A percentile compares a stretch with the other conserved stretches of the same genome.
Evolutionary conservation across 805 yeast genomes (phyloP).

Genomic region (Clavispora carvajalis): DNA sequence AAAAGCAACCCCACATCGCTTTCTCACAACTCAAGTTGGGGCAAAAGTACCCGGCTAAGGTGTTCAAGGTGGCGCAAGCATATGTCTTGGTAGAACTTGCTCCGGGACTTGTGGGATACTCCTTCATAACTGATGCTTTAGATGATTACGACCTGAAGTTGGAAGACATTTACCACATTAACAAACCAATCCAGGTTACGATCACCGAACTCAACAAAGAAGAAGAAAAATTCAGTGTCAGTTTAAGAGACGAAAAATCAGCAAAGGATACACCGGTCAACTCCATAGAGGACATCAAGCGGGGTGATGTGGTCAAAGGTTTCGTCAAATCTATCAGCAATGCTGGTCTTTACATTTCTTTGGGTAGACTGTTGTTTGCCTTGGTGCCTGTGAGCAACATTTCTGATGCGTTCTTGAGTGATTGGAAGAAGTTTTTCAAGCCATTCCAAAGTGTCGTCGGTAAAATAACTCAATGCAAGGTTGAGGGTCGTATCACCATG

Average conservation of each 20-base stretch:
- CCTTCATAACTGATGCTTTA: conserved; percentile 73
- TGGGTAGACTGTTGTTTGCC: conserved; percentile 68
- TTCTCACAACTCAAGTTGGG: conserved; percentile 52
- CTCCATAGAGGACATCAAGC: conserved; percentile 48
- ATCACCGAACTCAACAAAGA: conserved; percentile 44
- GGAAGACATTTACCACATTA: conserved; percentile 43
- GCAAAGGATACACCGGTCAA: conserved; percentile 48
- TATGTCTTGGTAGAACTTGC: conserved; percentile 68
- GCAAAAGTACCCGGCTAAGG: conserved; percentile 53
- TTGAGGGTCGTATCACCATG: conserved; percentile 62
- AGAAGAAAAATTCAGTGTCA: conserved; percentile 53
- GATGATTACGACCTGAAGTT: conserved; percentile 57
- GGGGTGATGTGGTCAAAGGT: conserved; percentile 78
- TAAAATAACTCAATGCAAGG: conserved; percentile 59
- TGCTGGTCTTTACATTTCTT: conserved; percentile 70
- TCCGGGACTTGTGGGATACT: conserved; percentile 53
- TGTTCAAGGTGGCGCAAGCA: conserved; percentile 52
- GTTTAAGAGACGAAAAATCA: conserved; percentile 48
- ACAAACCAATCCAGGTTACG: conserved; percentile 55
- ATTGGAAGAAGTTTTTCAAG: conserved; percentile 78
- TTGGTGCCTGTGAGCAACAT: conserved; percentile 77
- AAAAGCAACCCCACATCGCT: conserved; percentile 37
- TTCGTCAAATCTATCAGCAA: conserved; percentile 69
- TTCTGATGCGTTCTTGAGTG: conserved; percentile 75
- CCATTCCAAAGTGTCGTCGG: conserved; percentile 72